phyloP scores from a whole-genome alignment of 768 basidiomycete genomes.

The Butyriboletus loyo region DNA sequence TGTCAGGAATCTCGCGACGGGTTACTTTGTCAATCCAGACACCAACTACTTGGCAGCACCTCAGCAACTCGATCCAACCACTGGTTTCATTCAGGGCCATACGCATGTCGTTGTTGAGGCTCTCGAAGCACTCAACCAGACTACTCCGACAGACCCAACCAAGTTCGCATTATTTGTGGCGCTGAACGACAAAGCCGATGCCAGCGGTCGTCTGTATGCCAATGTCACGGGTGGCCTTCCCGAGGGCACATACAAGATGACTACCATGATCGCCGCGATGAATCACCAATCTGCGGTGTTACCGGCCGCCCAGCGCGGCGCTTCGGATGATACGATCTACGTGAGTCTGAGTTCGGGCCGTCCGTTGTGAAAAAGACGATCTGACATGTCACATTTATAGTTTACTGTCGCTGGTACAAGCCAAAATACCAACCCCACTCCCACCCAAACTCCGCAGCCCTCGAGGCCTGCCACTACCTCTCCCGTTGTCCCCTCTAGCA shows the following conservation, averaged over 20 bases:
- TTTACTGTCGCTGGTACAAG: constrained; percentile 23
- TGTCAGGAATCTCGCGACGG: constrained; percentile 44
- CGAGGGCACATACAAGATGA: constrained; percentile 48
- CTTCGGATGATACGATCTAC: constrained; percentile 42
- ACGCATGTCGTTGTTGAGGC: constrained; percentile 59
- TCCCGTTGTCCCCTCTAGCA: not conserved
- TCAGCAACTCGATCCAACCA: constrained; percentile 41
- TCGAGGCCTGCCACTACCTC: constrained; percentile 1
- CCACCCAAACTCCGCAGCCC: not conserved
- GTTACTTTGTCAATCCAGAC: constrained; percentile 55
- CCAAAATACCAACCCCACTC: constrained; percentile 7
- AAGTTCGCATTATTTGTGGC: constrained; percentile 60
- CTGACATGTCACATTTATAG: constrained; percentile 15
- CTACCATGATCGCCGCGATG: constrained; percentile 42
- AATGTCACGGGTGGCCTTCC: constrained; percentile 53
- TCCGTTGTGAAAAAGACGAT: not conserved
- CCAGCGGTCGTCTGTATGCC: constrained; percentile 43
- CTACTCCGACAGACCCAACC: constrained; percentile 46
- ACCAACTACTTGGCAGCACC: constrained; percentile 56
- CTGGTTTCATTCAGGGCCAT: constrained; percentile 59
- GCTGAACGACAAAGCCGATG: constrained; percentile 43
- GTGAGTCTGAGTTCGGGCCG: constrained; percentile 19
- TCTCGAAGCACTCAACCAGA: constrained; percentile 46
- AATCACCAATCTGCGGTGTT: constrained; percentile 43
- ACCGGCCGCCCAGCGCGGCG: constrained; percentile 40